These are phyloP conservation scores for Cladophialophora bantiana DNA, from an alignment of 2,329 filamentous ascomycete species.

Conservation along the genomic window DNA sequence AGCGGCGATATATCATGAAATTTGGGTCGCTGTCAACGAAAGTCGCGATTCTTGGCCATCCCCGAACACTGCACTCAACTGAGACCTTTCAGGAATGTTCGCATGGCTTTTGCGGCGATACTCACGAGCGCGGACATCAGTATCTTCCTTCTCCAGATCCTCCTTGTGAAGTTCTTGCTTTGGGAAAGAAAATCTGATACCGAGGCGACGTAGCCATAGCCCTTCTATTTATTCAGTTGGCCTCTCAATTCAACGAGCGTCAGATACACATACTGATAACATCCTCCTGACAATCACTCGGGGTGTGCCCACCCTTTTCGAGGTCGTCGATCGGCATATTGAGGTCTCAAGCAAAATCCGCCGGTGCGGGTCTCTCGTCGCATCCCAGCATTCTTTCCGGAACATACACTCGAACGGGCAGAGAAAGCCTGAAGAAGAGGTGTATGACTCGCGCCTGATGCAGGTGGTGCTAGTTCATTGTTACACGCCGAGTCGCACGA, in stretches of 20 bases:
- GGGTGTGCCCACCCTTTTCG: not conserved
- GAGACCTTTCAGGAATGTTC: not conserved
- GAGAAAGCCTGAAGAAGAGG: not conserved
- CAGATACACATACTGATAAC: not conserved
- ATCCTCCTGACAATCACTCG: not conserved
- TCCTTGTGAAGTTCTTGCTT: not conserved
- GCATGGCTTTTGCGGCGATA: not conserved
- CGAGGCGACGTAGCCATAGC: not conserved
- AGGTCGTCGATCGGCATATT: not conserved
- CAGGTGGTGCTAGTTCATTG: not conserved
- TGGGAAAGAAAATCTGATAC: not conserved
- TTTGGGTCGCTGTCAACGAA: slow-evolving; percentile 53
- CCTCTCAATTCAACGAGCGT: not conserved
- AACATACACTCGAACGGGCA: not conserved
- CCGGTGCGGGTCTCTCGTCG: not conserved
- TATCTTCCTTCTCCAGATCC: not conserved
- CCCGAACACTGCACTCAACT: slow-evolving; percentile 13
- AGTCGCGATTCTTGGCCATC: slow-evolving; percentile 37
- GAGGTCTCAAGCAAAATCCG: not conserved
- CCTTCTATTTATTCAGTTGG: not conserved
- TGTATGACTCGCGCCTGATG: not conserved
- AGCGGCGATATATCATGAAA: slow-evolving; percentile 53
- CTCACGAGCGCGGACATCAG: not conserved
- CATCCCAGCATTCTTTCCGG: not conserved
- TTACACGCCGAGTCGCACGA: slow-evolving; percentile 4